A percentile compares a stretch with the other conserved stretches of the same genome.
Evolutionary conservation across 352 stramenopile genomes (phyloP).

Genomic region (Phytophthora parvispora): DNA sequence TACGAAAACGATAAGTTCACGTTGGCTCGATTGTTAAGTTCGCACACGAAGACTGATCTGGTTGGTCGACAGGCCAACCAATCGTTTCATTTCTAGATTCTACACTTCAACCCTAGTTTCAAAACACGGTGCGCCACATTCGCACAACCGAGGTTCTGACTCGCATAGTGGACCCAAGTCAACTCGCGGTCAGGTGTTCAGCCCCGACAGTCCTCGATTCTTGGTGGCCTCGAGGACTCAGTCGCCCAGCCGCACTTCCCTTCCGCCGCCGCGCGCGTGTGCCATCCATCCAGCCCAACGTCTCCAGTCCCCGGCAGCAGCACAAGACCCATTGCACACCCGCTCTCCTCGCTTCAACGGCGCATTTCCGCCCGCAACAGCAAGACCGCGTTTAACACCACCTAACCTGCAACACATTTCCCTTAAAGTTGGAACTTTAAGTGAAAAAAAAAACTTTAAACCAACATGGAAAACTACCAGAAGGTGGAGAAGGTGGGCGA

Average conservation of each 20-base stretch:
- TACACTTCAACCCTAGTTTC: too few relatives aligned
- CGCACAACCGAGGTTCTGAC: constrained; percentile 1
- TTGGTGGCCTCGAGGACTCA: constrained; percentile 30
- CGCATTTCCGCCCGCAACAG: too few relatives aligned
- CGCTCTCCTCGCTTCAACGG: background rate
- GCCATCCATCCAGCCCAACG: background rate
- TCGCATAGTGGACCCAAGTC: constrained; percentile 13
- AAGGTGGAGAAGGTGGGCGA: constrained; percentile 93
- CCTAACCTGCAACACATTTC: background rate
- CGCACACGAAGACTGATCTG: too few relatives aligned
- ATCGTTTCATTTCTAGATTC: too few relatives aligned
- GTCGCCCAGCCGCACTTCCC: background rate
- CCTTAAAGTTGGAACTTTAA: background rate
- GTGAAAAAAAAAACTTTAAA: background rate
- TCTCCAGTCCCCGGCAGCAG: background rate
- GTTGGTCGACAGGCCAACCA: too few relatives aligned
- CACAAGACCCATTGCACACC: background rate
- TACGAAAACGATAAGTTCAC: too few relatives aligned
- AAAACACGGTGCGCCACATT: constrained; percentile 10
- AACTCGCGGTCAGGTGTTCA: constrained; percentile 20
- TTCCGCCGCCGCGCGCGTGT: background rate
- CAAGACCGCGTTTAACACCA: background rate
- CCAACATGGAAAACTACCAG: constrained; percentile 85
- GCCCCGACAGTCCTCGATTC: constrained; percentile 25
- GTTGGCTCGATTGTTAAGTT: too few relatives aligned